A percentile compares a stretch with the other conserved stretches of the same genome.
phyloP scores from a whole-genome alignment of 495 filamentous ascomycete species.

The Penicillium cosmopolitanum region DNA sequence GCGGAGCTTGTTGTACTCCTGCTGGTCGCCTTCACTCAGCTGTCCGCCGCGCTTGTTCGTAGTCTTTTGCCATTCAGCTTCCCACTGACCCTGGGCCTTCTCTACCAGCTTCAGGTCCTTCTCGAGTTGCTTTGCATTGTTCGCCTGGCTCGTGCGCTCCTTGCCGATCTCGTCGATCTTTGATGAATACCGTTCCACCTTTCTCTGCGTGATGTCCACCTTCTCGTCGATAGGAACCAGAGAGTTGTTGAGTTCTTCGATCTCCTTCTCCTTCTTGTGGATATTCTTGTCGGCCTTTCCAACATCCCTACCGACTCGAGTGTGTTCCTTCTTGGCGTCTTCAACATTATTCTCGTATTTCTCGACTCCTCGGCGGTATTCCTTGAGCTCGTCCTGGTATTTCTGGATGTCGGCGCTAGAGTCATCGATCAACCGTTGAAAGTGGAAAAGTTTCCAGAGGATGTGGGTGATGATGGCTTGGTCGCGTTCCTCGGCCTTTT shows the following conservation, averaged over 20 bases:
- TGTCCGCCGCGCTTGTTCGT: constrained; percentile 85
- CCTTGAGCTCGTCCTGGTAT: constrained; percentile 95
- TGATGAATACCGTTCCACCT: constrained; percentile 65
- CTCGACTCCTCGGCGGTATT: constrained; percentile 84
- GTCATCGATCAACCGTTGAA: constrained; percentile 89
- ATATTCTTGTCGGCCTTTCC: constrained; percentile 81
- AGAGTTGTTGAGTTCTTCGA: constrained; percentile 82
- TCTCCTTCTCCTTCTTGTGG: constrained; percentile 81
- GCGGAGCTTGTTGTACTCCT: constrained; percentile 85
- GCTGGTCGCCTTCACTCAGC: constrained; percentile 81
- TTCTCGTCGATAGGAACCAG: constrained; percentile 93
- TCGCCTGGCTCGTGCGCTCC: constrained; percentile 71
- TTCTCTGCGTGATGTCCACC: constrained; percentile 75
- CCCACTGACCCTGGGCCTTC: constrained; percentile 89
- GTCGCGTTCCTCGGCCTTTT: constrained; percentile 86
- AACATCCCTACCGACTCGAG: constrained; percentile 77
- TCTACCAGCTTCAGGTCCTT: constrained; percentile 83
- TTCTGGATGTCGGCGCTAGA: constrained; percentile 89
- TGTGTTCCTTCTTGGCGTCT: constrained; percentile 83
- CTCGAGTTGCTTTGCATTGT: constrained; percentile 67
- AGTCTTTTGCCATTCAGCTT: constrained; percentile 79
- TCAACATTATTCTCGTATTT: constrained; percentile 82
- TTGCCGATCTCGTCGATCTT: constrained; percentile 72
- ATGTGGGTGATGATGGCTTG: constrained; percentile 93
- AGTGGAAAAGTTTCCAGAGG: constrained; percentile 95